Percentiles rank a stretch among this genome's conserved stretches.
Evolutionary conservation across 176 grass and related monocot genomes (phyloP).

Genomic region (Zizania latifolia): DNA sequence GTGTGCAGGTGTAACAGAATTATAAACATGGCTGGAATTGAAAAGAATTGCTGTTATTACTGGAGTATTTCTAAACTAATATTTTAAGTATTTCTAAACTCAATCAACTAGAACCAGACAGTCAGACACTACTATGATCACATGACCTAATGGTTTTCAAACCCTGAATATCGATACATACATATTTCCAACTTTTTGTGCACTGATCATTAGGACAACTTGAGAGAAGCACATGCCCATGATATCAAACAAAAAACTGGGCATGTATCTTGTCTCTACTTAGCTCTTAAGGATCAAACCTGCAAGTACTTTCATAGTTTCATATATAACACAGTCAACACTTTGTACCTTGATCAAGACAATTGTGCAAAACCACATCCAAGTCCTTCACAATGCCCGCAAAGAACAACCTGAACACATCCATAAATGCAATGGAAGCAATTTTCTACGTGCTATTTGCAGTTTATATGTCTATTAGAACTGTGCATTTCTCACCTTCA

Average conservation of each 20-base stretch:
- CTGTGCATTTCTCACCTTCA: background rate
- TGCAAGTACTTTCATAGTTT: conserved; percentile 27
- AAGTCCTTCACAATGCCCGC: background rate
- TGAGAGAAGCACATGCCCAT: background rate
- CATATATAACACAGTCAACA: background rate
- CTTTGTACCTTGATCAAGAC: background rate
- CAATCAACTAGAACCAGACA: background rate
- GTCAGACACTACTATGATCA: background rate
- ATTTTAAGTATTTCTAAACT: background rate
- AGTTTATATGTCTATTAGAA: conserved; percentile 7
- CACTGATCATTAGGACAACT: background rate
- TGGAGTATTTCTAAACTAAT: background rate
- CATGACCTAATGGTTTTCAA: conserved; percentile 16
- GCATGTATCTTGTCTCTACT: background rate
- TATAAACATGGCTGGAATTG: background rate
- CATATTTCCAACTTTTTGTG: background rate
- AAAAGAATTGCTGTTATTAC: background rate
- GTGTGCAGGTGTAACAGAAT: too few species aligned
- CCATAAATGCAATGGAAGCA: background rate
- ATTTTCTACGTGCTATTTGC: background rate
- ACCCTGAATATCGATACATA: background rate
- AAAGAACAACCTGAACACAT: conserved; percentile 9
- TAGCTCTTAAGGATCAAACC: conserved; percentile 1
- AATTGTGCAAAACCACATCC: background rate
- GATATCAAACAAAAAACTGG: background rate